Evolutionary conservation across 192 early-diverging fungal genomes (phyloP), one percentile per base, ranked within the genome.

Genomic region (Chytriomyces hyalinus): DNA sequence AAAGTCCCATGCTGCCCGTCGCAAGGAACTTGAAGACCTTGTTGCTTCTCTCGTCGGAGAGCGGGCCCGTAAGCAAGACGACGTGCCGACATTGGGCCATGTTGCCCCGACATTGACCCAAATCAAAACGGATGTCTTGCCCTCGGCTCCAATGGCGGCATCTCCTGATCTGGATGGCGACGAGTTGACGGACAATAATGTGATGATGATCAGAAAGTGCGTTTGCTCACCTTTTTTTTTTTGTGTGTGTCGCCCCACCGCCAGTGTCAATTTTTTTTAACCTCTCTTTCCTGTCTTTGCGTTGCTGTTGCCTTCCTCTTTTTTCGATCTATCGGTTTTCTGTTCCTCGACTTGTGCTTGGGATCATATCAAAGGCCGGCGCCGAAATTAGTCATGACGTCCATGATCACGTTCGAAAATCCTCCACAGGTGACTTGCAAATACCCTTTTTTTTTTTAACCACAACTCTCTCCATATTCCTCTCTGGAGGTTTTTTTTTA

Each of bases 11-110:
- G 79, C 73, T 13, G 78, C 49, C 49, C 84, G 87, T 48, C 81
- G 88, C 77, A 89, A 86, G 65, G 92, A 93, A 49, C 89, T 97
- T 50, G 94, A 98, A 75, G 93, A 94, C 22, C 85, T 98, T 13
- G 94, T 98, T 8, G 88, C 90, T 36, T 91, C 92, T 22, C 86
- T 97, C 46, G 89, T 97, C 8, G 95, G 95, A 20, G 92, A 93
- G 50, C 82, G 86, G 59, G 81, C 64, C 72, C 75, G 76, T 75
- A 13, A 78, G 70, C 26, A 47, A 65, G 50, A 26, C 50, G 50
- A 36, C 4, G 22, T 70, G 13, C 48, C 65, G 4, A 20, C 60
- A 9, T 44, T 28, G 10, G 67, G 8, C 43, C 44, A 64, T 22
- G 61, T 65, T 45, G 74, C 65, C 6, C 46, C 62, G 24, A 47